Conservation (phyloP, 1,284 basidiomycete genomes). For the Heterobasidion irregulare region DNA sequence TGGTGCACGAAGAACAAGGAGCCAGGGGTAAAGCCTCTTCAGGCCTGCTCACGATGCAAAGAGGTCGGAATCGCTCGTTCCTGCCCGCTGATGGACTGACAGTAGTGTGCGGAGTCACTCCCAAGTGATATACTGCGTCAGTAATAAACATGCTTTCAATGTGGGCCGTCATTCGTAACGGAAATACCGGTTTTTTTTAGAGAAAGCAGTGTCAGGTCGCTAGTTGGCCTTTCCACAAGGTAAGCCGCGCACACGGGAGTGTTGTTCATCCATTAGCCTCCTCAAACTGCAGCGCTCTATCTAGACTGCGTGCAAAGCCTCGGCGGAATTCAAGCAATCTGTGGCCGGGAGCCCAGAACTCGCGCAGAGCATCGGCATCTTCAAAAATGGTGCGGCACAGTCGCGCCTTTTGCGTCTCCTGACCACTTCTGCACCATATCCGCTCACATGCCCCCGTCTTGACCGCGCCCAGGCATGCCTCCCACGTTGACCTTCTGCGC, state of each 20-base stretch:
- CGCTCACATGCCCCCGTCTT: neutral
- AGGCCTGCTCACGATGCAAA: conserved; percentile 1
- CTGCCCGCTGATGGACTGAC: neutral
- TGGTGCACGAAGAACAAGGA: conserved; percentile 3
- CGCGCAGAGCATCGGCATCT: neutral
- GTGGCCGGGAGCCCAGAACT: neutral
- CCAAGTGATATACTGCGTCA: conserved; percentile 1
- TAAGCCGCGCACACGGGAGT: neutral
- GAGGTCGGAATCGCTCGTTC: neutral
- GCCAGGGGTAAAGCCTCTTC: conserved; percentile 2
- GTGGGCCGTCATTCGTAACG: neutral
- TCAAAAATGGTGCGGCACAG: conserved; percentile 1
- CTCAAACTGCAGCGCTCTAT: neutral
- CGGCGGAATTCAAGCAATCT: neutral
- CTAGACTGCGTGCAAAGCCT: neutral
- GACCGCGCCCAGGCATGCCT: neutral
- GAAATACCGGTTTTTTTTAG: neutral
- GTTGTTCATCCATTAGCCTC: neutral
- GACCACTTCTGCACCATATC: neutral
- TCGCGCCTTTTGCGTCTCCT: neutral
- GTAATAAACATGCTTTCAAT: neutral
- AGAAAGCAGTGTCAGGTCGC: conserved; percentile 4
- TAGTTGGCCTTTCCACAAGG: conserved; percentile 4
- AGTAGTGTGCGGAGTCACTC: neutral
- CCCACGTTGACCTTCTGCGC: neutral